Evolutionary conservation across 78 protist genomes (phyloP), one percentile per base, ranked within the genome.

Genomic region (Chrysochromulina parva): DNA sequence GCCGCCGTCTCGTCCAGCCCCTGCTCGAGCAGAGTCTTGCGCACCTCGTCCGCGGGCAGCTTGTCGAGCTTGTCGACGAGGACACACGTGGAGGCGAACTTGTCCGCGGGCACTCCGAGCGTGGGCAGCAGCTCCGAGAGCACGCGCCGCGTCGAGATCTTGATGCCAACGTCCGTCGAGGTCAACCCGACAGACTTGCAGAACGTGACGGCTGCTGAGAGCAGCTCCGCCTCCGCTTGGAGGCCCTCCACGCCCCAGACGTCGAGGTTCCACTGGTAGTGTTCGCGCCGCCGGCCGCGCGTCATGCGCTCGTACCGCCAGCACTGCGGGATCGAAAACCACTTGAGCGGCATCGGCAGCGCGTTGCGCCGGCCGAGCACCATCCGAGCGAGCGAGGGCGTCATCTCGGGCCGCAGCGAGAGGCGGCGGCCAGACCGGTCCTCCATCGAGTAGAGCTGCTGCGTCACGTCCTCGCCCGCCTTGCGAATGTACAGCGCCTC

Each of bases 211-310:
- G 74, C 14, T 19, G 95, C 95, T 17, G 88, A 1, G 11, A 95
- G 59, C 52, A 95, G 94, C 82, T 95, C 96, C 76, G 76, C 82
- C 92, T 95, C 96, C 10, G 95, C 96, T 20, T 66, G 5, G 22
- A 92, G 0, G 28, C n/a, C 78, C 50, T 1, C 26, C 19, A 93
- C 95, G 20, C 96, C 96, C 85, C 89, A 58, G 55, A 95, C 55
- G 92, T 95, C 96, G 94, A 94, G 90, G 73, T 95, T 95, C 96
- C 96, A 95, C 88, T 89, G 86, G 88, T 26, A 93, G 86, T 94
- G 96, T 92, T 93, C 95, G 17, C 96, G 74, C 24, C 90, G 24
- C 10, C 96, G 67, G 20, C 96, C 96, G n/a, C 95, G 92, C 48
- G 94, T 91, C 69, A 59, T 89, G 50, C 94, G 59, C 89, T 95